Evolutionary conservation across 1,284 basidiomycete genomes (phyloP).

Genomic region (Blastosporella zonata): DNA sequence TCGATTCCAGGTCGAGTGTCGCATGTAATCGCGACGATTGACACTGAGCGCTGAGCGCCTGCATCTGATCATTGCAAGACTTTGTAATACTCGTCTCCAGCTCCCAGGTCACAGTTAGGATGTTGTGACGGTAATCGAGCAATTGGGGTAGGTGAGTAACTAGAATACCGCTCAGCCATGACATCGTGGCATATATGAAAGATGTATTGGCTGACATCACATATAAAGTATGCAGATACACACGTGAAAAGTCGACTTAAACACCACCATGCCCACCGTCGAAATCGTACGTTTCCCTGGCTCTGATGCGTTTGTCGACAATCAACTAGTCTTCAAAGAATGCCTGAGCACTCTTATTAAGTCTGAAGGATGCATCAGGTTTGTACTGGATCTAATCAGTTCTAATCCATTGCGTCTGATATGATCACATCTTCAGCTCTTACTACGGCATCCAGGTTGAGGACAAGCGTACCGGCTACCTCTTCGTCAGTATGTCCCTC

Average conservation of each 20-base stretch:
- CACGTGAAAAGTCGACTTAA: background rate
- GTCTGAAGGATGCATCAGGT: conserved; percentile 20
- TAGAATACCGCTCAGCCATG: too few species aligned
- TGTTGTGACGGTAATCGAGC: too few species aligned
- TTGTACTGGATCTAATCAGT: background rate
- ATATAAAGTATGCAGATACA: background rate
- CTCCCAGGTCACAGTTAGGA: too few species aligned
- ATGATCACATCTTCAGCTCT: conserved; percentile 5
- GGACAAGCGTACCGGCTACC: conserved; percentile 13
- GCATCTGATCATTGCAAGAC: too few species aligned
- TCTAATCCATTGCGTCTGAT: background rate
- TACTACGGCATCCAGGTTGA: conserved; percentile 19
- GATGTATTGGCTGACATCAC: too few species aligned
- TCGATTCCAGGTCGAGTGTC: background rate
- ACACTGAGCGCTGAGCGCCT: too few species aligned
- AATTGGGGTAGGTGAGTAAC: too few species aligned
- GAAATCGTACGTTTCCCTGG: conserved; percentile 13
- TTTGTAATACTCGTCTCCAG: too few species aligned
- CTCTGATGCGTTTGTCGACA: conserved; percentile 9
- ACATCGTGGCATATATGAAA: too few species aligned
- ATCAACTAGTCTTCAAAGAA: conserved; percentile 13
- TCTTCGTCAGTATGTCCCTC: conserved; percentile 12
- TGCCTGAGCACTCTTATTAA: conserved; percentile 15
- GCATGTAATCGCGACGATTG: too few species aligned
- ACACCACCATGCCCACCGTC: conserved; percentile 13